Conservation (phyloP, 208 protist species). For the Leishmania gerbilli region DNA sequence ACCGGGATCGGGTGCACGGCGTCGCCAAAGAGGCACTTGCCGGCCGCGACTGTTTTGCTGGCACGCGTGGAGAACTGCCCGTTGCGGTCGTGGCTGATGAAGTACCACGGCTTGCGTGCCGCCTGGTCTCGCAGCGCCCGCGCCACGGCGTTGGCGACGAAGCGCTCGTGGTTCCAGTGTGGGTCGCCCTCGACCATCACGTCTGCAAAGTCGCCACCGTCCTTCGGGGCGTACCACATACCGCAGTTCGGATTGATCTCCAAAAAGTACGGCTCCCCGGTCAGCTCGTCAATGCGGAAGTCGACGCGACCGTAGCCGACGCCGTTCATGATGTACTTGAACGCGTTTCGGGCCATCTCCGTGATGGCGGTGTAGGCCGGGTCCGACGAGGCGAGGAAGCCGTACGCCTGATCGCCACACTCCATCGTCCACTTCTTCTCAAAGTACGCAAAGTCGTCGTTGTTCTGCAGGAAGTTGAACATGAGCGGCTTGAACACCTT, state of each 20-base stretch:
- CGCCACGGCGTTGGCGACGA: conserved; percentile 61
- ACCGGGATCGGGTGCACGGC: conserved; percentile 70
- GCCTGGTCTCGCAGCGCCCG: conserved; percentile 67
- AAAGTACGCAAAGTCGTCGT: conserved; percentile 90
- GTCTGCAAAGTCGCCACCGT: conserved; percentile 87
- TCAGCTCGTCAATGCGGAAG: conserved; percentile 84
- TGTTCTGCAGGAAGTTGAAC: conserved; percentile 77
- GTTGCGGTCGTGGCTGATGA: conserved; percentile 82
- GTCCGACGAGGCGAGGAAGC: conserved; percentile 64
- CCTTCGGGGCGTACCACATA: conserved; percentile 86
- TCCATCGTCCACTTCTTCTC: conserved; percentile 88
- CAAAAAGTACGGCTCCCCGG: conserved; percentile 76
- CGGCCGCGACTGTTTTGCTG: conserved; percentile 66
- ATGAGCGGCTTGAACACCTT: conserved; percentile 89
- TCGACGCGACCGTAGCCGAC: conserved; percentile 87
- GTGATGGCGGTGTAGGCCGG: conserved; percentile 74
- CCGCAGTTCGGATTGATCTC: conserved; percentile 93
- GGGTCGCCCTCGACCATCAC: conserved; percentile 81
- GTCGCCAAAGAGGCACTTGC: conserved; percentile 78
- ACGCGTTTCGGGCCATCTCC: conserved; percentile 81
- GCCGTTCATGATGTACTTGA: conserved; percentile 84
- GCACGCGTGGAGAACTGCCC: conserved; percentile 79
- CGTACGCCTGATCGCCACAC: conserved; percentile 65
- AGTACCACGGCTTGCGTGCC: conserved; percentile 81
- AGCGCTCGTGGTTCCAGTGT: conserved; percentile 83